phyloP scores from a whole-genome alignment of 2,329 filamentous ascomycete genomes.

The Parascedosporium putredinis region DNA sequence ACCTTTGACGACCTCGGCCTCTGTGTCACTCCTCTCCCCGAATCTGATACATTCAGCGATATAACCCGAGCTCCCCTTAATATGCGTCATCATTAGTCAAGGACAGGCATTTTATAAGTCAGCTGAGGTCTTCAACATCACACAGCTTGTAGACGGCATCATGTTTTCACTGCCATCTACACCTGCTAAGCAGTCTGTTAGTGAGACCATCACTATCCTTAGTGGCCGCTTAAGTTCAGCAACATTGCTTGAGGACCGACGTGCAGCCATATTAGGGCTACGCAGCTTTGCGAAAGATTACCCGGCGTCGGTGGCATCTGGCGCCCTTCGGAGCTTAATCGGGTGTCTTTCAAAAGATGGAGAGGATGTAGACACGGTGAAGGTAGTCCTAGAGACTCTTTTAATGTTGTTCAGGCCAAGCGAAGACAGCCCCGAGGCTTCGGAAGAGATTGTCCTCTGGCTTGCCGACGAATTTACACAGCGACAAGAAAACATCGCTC shows the following conservation, averaged over 20 bases:
- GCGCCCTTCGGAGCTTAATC: constrained; percentile 81
- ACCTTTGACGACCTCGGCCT: too few species aligned
- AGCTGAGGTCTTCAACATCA: constrained; percentile 1
- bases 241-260: constrained; percentile 85
- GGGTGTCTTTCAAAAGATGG: constrained; percentile 74
- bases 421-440: constrained; percentile 72
- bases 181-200: constrained; percentile 90
- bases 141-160: neutral
- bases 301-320: constrained; percentile 89
- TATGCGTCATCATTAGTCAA: neutral
- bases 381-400: constrained; percentile 88
- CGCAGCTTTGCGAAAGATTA: constrained; percentile 95
- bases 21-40: too few species aligned
- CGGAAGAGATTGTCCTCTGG: constrained; percentile 92
- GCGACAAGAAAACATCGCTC: constrained; percentile 89
- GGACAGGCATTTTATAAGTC: neutral
- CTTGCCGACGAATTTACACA: constrained; percentile 97
- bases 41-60: too few species aligned
- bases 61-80: too few species aligned
- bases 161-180: constrained; percentile 61
- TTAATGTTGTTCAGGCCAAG: constrained; percentile 79
- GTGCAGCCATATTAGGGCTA: constrained; percentile 83
- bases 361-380: constrained; percentile 92
- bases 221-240: constrained; percentile 80
- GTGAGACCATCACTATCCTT: constrained; percentile 84